These are phyloP conservation scores for Tetrapisispora phaffii DNA, from an alignment of 805 yeast species.

Conservation along the genomic window DNA sequence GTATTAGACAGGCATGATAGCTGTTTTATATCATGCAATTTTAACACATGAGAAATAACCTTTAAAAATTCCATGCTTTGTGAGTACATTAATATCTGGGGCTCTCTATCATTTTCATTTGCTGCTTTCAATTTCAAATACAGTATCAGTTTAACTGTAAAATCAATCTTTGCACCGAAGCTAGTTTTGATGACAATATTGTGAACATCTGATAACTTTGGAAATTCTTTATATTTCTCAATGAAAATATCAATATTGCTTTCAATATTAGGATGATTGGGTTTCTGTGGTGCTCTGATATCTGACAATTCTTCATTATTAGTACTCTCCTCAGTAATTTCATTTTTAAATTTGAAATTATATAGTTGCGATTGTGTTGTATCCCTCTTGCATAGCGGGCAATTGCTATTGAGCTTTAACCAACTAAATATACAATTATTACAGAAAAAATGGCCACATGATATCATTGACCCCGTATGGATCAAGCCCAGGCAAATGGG, in stretches of 20 bases:
- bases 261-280: neutral
- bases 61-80: conserved; percentile 76
- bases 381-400: conserved; percentile 73
- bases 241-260: conserved; percentile 8
- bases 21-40: conserved; percentile 44
- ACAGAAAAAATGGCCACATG: conserved; percentile 91
- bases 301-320: neutral
- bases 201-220: conserved; percentile 36
- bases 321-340: neutral
- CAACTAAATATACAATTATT: conserved; percentile 69
- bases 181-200: conserved; percentile 35
- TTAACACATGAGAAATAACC: conserved; percentile 57
- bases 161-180: conserved; percentile 83
- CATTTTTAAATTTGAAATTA: conserved; percentile 45
- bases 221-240: conserved; percentile 18
- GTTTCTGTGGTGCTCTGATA: neutral
- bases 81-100: conserved; percentile 80
- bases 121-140: conserved; percentile 49
- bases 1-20: conserved; percentile 34
- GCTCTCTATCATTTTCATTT: conserved; percentile 28
- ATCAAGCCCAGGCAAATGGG: conserved; percentile 69
- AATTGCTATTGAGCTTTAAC: conserved; percentile 45
- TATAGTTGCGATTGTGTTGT: conserved; percentile 48
- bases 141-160: conserved; percentile 61
- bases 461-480: conserved; percentile 66